Percentiles rank a stretch among this genome's conserved stretches.
phyloP scores from a whole-genome alignment of 352 stramenopile species.

The Globisporangium nodosum region DNA sequence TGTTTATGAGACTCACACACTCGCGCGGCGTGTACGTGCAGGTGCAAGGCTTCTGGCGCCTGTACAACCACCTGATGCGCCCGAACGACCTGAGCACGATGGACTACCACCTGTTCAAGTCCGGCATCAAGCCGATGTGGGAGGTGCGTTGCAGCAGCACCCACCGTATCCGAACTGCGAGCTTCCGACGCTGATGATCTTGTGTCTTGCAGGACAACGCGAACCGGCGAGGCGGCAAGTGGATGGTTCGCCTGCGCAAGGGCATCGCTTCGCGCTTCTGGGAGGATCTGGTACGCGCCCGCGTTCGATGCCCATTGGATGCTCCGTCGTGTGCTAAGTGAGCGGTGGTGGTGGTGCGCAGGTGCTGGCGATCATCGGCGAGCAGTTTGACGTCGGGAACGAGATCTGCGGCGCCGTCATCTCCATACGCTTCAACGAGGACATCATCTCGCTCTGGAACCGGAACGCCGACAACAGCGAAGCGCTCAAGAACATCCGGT shows the following conservation, averaged over 20 bases:
- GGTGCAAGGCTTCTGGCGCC: conserved; percentile 91
- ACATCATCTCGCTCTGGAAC: conserved; percentile 95
- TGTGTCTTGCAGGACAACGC: conserved; percentile 42
- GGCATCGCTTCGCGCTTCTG: conserved; percentile 88
- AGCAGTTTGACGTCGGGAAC: conserved; percentile 93
- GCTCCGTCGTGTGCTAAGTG: too few relatives aligned
- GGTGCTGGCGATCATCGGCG: conserved; percentile 90
- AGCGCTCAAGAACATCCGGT: conserved; percentile 81
- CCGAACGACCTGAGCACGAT: conserved; percentile 90
- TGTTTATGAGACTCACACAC: neutral
- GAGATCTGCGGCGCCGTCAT: conserved; percentile 91
- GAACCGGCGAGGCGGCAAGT: conserved; percentile 90
- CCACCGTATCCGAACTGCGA: neutral
- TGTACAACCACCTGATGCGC: conserved; percentile 92
- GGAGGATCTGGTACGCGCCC: conserved; percentile 78
- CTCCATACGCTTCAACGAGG: conserved; percentile 90
- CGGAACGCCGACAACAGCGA: conserved; percentile 91
- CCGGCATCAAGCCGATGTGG: conserved; percentile 93
- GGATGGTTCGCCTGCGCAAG: conserved; percentile 92
- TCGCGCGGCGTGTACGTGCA: conserved; percentile 12
- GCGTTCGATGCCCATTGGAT: neutral
- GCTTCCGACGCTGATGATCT: neutral
- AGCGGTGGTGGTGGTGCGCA: conserved; percentile 6
- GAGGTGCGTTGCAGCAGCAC: conserved; percentile 31
- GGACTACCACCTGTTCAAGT: conserved; percentile 93